Base-by-base conservation (phyloP, 495 filamentous ascomycete genomes). In the Aspergillus funiculosus region DNA sequence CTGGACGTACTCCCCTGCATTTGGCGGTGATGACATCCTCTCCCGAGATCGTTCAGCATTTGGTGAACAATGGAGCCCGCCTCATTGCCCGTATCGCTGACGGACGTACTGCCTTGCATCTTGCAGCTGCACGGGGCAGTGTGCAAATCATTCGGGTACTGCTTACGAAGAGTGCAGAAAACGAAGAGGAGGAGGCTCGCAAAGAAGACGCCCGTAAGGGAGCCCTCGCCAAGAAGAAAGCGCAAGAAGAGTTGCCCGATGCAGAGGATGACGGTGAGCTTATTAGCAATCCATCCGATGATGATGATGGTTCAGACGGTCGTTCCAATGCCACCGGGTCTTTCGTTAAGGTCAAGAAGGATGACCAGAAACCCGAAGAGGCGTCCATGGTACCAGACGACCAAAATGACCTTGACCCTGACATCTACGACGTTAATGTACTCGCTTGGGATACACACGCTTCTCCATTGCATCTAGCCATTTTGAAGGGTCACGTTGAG, bases 1-100 rank as follows among this genome's bases (percentile, higher is more conserved):
- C 84, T n/a, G 87, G 87, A 7, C 70, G 87, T 15, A 85, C 86
- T 3, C 87, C 87, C 4, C 67, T 91, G 8, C 87, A 91, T 46
- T 68, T 94, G 9, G 87, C 87, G 6, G 75, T 73, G 45, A 79
- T 82, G 58, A 71, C 65, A 15, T 85, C 82, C 0, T 80, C 77
- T 0, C 76, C 80, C 0, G 79, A 80, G 26, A 71, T 91, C 30
- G 82, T 91, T n/a, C 68, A 81, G 49, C 71, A 61, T 35, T 68
- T 94, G 5, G 77, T 91, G n/a, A 73, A 85, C 53, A 68, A 77
- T 46, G 84, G 83, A 1, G 87, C 87, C 14, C 76, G 85, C 32
- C 62, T 94, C 5, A 71, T 83, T 22, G 71, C 84, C 28, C 76
- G 87, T 30, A 60, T 90, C 31, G 85, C 80, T 1, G 87, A 94